Evolutionary conservation across 2,329 filamentous ascomycete genomes (phyloP).

Genomic region (Daldinia sp.): DNA sequence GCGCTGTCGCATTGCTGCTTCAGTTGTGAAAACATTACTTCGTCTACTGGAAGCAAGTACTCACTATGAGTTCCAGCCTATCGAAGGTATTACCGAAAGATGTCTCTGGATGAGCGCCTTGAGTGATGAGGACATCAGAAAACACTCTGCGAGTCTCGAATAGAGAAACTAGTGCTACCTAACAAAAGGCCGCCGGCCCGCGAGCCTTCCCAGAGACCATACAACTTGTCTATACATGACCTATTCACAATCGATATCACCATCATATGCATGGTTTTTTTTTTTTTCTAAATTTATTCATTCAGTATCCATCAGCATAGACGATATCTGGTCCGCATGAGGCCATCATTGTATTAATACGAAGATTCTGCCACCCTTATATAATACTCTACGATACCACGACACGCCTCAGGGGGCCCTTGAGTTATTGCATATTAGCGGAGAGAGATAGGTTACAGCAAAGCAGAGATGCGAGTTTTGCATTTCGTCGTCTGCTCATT

Average conservation of each 20-base stretch:
- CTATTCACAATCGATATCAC: constrained; percentile 23
- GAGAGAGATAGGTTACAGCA: neutral
- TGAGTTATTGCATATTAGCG: constrained; percentile 19
- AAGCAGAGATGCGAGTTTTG: constrained; percentile 18
- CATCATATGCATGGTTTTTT: constrained; percentile 33
- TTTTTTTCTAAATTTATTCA: too few relatives aligned
- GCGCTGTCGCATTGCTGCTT: constrained; percentile 77
- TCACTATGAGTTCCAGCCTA: constrained; percentile 75
- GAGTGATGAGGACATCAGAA: constrained; percentile 76
- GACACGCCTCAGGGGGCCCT: constrained; percentile 18
- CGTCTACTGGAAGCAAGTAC: constrained; percentile 81
- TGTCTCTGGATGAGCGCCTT: constrained; percentile 88
- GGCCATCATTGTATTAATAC: constrained; percentile 31
- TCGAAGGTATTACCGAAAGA: constrained; percentile 79
- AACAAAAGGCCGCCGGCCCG: neutral
- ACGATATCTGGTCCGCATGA: constrained; percentile 35
- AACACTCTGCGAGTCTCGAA: constrained; percentile 60
- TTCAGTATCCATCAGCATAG: constrained; percentile 35
- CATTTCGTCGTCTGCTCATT: constrained; percentile 17
- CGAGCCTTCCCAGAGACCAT: constrained; percentile 5
- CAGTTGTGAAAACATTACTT: constrained; percentile 80
- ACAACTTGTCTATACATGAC: constrained; percentile 39
- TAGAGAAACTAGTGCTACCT: constrained; percentile 31
- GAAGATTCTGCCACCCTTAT: constrained; percentile 33
- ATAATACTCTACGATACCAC: constrained; percentile 43